phyloP scores from a whole-genome alignment of 768 basidiomycete genomes.

The Hemileccinum impolitum region DNA sequence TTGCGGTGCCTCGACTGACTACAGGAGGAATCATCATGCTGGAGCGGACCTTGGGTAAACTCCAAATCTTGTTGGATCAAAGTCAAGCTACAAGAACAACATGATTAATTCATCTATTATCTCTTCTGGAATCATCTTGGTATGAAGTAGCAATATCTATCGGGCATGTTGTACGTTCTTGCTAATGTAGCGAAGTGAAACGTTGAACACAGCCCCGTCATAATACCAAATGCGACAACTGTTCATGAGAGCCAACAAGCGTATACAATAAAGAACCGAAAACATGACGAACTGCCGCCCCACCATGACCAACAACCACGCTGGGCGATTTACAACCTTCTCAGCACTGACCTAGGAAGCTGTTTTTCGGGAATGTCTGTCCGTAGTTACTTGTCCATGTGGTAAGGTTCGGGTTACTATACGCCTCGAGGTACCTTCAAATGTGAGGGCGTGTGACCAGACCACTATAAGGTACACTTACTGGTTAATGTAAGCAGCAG shows the following conservation, averaged over 20 bases:
- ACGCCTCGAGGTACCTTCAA: slow-evolving; percentile 60
- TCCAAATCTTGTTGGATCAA: slow-evolving; percentile 44
- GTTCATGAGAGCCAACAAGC: slow-evolving; percentile 12
- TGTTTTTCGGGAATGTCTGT: slow-evolving; percentile 69
- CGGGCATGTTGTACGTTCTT: slow-evolving; percentile 26
- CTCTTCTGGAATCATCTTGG: slow-evolving; percentile 13
- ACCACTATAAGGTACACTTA: slow-evolving; percentile 29
- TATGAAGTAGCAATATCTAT: slow-evolving; percentile 26
- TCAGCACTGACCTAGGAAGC: slow-evolving; percentile 57
- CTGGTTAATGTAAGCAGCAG: slow-evolving; percentile 75
- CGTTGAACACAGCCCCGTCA: slow-evolving; percentile 2
- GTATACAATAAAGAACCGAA: slow-evolving; percentile 20
- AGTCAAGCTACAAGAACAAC: slow-evolving; percentile 11
- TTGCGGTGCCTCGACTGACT: slow-evolving; percentile 72
- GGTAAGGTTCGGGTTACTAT: slow-evolving; percentile 77
- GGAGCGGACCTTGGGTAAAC: slow-evolving; percentile 67
- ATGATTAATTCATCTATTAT: slow-evolving; percentile 15
- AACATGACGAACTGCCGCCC: slow-evolving; percentile 9
- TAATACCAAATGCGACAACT: slow-evolving; percentile 1
- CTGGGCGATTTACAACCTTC: slow-evolving; percentile 3
- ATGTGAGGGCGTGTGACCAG: slow-evolving; percentile 2
- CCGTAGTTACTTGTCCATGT: slow-evolving; percentile 66
- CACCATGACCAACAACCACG: slow-evolving; percentile 6
- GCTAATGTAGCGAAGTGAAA: slow-evolving; percentile 17
- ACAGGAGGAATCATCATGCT: slow-evolving; percentile 77